A percentile compares a stretch with the other conserved stretches of the same genome.
Evolutionary conservation across 2,329 filamentous ascomycete genomes (phyloP).

Genomic region (Aspergillus transmontanensis): DNA sequence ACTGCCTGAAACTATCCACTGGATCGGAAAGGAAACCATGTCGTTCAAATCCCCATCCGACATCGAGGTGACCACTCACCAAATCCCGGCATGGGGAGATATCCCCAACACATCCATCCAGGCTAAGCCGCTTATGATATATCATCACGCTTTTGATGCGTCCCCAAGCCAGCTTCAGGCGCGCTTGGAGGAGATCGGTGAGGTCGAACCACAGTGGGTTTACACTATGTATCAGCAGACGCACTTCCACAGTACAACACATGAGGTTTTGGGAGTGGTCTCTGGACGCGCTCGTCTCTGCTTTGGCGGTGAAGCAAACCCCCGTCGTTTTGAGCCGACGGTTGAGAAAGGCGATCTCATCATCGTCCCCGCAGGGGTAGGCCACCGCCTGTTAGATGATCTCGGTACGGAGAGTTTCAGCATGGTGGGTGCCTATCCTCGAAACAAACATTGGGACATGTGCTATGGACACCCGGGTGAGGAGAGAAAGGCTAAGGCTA

Average conservation of each 20-base stretch:
- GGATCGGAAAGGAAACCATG: conserved; percentile 22
- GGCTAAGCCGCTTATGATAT: conserved; percentile 66
- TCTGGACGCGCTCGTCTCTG: conserved; percentile 62
- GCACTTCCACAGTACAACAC: conserved; percentile 69
- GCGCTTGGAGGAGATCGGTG: conserved; percentile 56
- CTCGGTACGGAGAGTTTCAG: conserved; percentile 53
- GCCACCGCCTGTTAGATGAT: conserved; percentile 64
- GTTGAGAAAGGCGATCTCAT: conserved; percentile 65
- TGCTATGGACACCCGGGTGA: conserved; percentile 66
- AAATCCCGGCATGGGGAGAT: conserved; percentile 59
- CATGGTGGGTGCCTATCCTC: conserved; percentile 70
- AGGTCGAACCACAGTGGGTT: conserved; percentile 66
- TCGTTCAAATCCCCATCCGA: conserved; percentile 49
- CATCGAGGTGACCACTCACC: conserved; percentile 59
- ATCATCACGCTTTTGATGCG: conserved; percentile 60
- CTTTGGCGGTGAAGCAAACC: conserved; percentile 68
- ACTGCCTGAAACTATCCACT: neutral
- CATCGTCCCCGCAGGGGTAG: conserved; percentile 67
- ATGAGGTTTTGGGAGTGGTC: conserved; percentile 66
- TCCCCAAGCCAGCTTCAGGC: conserved; percentile 57
- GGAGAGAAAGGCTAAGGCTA: conserved; percentile 53
- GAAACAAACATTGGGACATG: conserved; percentile 66
- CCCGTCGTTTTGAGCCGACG: conserved; percentile 56
- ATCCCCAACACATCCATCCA: conserved; percentile 68
- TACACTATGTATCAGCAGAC: conserved; percentile 69